Conservation (phyloP, 2,329 filamentous ascomycete genomes). For the Nectriaceae sp. region DNA sequence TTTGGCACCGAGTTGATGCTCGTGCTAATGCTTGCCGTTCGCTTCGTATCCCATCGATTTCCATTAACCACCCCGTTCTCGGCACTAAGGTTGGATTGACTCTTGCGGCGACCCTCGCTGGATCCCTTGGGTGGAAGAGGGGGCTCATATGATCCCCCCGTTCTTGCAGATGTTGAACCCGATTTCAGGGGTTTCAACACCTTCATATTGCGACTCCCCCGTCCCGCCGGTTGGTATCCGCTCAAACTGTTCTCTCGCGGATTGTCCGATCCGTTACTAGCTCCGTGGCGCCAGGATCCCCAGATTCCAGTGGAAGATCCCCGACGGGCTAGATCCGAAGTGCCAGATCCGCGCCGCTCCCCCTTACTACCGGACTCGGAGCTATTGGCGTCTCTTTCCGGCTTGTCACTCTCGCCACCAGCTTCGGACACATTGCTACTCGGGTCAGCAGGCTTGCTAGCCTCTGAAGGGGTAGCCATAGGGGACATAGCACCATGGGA, state of each 20-base stretch:
- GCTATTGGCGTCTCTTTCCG: constrained; percentile 20
- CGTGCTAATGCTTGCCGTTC: constrained; percentile 46
- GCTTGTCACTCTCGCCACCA: constrained; percentile 46
- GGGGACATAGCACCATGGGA: constrained; percentile 37
- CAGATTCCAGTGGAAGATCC: constrained; percentile 61
- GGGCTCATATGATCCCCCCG: constrained; percentile 55
- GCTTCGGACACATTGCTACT: constrained; percentile 44
- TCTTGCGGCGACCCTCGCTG: constrained; percentile 56
- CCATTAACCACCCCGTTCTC: constrained; percentile 27
- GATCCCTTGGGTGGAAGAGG: constrained; percentile 45
- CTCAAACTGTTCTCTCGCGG: constrained; percentile 57
- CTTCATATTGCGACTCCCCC: constrained; percentile 76
- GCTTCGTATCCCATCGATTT: constrained; percentile 58
- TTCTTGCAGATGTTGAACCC: constrained; percentile 52
- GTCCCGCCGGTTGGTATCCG: constrained; percentile 69
- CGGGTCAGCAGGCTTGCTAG: constrained; percentile 34
- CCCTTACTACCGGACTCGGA: constrained; percentile 30
- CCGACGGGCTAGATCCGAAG: constrained; percentile 39
- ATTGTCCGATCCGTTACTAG: constrained; percentile 53
- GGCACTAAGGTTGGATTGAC: constrained; percentile 41
- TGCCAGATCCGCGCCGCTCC: constrained; percentile 15
- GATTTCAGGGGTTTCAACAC: constrained; percentile 79
- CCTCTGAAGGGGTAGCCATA: constrained; percentile 35
- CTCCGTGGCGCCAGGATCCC: constrained; percentile 69
- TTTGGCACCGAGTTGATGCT: constrained; percentile 42